A percentile compares a stretch with the other conserved stretches of the same genome.
Conservation (phyloP, 2,329 filamentous ascomycete genomes). For the Alternaria brassicicola region DNA sequence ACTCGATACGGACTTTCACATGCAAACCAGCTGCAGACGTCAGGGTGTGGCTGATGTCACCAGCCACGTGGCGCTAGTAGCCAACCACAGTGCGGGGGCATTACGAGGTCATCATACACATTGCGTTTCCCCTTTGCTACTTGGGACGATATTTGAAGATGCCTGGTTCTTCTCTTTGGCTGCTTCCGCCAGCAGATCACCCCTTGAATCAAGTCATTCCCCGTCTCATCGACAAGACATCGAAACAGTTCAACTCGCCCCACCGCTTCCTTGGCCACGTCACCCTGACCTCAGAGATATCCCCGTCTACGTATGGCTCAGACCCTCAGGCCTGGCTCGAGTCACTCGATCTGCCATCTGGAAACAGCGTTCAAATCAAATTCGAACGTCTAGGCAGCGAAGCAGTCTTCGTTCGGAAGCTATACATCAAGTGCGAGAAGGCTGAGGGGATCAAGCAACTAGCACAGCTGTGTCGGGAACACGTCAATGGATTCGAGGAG, state of each 20-base stretch:
- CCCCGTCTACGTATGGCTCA: slow-evolving; percentile 26
- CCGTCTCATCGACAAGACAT: slow-evolving; percentile 43
- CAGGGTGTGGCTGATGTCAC: slow-evolving; percentile 8
- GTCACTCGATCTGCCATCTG: slow-evolving; percentile 30
- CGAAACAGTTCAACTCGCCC: slow-evolving; percentile 45
- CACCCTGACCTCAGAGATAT: slow-evolving; percentile 50
- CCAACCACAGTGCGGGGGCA: slow-evolving; percentile 1
- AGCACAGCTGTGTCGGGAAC: slow-evolving; percentile 34
- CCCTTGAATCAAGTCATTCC: slow-evolving; percentile 40
- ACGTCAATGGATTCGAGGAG: slow-evolving; percentile 34
- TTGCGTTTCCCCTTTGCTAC: not conserved
- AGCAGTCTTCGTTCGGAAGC: slow-evolving; percentile 48
- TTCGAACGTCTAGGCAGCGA: slow-evolving; percentile 45
- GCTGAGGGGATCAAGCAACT: slow-evolving; percentile 32
- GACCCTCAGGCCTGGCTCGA: slow-evolving; percentile 49
- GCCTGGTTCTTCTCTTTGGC: slow-evolving; percentile 53
- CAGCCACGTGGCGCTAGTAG: slow-evolving; percentile 15
- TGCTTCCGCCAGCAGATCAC: slow-evolving; percentile 47
- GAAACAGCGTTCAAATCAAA: slow-evolving; percentile 26
- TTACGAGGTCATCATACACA: not conserved
- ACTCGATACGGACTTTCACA: slow-evolving; percentile 24
- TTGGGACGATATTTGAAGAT: slow-evolving; percentile 23
- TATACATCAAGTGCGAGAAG: slow-evolving; percentile 48
- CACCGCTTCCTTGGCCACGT: slow-evolving; percentile 51
- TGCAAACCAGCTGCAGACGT: slow-evolving; percentile 17